Base-by-base conservation (phyloP, 2,329 filamentous ascomycete genomes). In the Didymella keratinophila region DNA sequence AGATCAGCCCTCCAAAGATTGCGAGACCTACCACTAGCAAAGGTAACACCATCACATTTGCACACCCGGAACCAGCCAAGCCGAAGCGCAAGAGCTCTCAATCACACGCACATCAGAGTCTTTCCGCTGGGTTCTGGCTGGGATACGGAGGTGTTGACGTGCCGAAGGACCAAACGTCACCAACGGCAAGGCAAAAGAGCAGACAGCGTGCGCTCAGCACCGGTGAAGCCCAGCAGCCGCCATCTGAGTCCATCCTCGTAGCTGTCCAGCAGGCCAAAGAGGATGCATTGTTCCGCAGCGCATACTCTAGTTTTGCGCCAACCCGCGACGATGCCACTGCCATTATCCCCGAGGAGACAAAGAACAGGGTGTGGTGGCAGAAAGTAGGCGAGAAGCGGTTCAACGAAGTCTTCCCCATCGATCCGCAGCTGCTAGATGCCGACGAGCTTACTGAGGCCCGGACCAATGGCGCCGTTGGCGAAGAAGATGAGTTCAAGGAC, bases 261-360 rank as follows among this genome's bases (percentile, higher is more conserved):
- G 76, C 77, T 14, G 65, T 75, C 4, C 71, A 90, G 69, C 80
- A 86, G 66, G 84, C 86, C 3, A 89, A 89, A 71, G 86, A 92
- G 77, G 90, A 93, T 65, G 84, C 88, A 0, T 79, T 93, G 10
- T 94, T 93, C 71, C 84, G 89, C 28, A 87, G 89, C 53, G 90
- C 88, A 1, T 94, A 93, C 74, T 92, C 89, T 0, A 90, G 89
- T 69, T 94, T 93, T 73, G 91, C 91, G 6, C 91, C 91, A 0
- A 87, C 85, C 50, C 88, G 86, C 66, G 91, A 94, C 73, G 88
- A 93, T 70, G 84, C 89, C 3, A 86, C 84, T 12, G 89, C 91
- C 6, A 81, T 93, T 56, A 81, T 92, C 3, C 86, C 91, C 0
- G 86, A 88, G 1, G 86, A 86, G 32, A 82, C 87, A 48, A 86